These are phyloP conservation scores for Cladosporium sp. DNA, from an alignment of 2,329 filamentous ascomycete species.

Conservation along the genomic window DNA sequence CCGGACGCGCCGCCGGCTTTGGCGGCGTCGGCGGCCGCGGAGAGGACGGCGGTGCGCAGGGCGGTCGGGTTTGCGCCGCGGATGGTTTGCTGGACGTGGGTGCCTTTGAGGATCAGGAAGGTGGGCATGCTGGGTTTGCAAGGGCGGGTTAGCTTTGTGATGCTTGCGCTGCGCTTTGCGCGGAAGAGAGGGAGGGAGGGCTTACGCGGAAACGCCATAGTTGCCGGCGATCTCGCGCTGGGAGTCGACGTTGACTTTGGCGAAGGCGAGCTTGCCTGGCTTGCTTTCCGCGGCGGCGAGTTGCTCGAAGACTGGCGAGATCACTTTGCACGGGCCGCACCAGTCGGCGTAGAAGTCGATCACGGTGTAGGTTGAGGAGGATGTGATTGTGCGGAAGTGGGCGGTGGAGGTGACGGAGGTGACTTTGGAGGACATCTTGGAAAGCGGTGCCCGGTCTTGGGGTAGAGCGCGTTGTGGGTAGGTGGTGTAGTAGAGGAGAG, in stretches of 20 bases:
- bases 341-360: conserved; percentile 38
- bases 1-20: conserved; percentile 23
- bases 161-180: background rate
- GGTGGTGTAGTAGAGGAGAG: background rate
- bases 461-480: background rate
- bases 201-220: conserved; percentile 42
- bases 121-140: conserved; percentile 37
- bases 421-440: conserved; percentile 23
- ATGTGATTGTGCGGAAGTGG: conserved; percentile 27
- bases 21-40: conserved; percentile 36
- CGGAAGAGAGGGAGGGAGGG: background rate
- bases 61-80: conserved; percentile 44
- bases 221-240: conserved; percentile 45
- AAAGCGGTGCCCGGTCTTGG: background rate
- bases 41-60: conserved; percentile 41
- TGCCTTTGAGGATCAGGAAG: conserved; percentile 42
- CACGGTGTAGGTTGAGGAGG: conserved; percentile 28
- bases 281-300: conserved; percentile 46
- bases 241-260: conserved; percentile 51
- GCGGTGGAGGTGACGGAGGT: conserved; percentile 24
- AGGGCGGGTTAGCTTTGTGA: background rate
- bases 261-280: conserved; percentile 43
- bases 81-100: conserved; percentile 40
- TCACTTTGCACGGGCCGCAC: conserved; percentile 53
- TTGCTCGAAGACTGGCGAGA: conserved; percentile 46